A percentile compares a stretch with the other conserved stretches of the same genome.
phyloP scores from a whole-genome alignment of 2,329 filamentous ascomycete species.

The Penicillium oxalicum region DNA sequence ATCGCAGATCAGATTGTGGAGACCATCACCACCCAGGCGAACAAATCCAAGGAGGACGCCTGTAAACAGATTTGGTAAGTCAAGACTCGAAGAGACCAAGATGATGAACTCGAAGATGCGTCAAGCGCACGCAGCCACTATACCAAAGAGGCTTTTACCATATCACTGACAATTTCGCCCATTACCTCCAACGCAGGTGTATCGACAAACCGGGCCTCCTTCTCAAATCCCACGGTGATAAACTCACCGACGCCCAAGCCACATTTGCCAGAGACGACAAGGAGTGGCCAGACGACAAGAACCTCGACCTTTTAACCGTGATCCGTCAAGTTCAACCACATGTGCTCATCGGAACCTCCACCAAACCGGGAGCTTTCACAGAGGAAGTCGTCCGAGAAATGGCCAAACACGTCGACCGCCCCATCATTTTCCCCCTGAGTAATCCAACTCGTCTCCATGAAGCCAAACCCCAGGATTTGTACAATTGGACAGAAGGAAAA shows the following conservation, averaged over 20 bases:
- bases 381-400: constrained; percentile 68
- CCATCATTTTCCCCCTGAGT: constrained; percentile 74
- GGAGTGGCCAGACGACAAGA: constrained; percentile 56
- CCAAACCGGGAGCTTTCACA: constrained; percentile 69
- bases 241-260: constrained; percentile 61
- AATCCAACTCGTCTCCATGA: constrained; percentile 83
- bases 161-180: not conserved
- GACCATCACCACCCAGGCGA: constrained; percentile 64
- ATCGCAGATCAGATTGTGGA: constrained; percentile 81
- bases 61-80: constrained; percentile 68
- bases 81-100: no score
- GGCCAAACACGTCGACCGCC: constrained; percentile 64
- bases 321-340: constrained; percentile 69
- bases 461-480: constrained; percentile 68
- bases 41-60: constrained; percentile 66
- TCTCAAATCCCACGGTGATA: constrained; percentile 54
- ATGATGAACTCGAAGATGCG: no score
- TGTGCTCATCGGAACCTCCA: constrained; percentile 78
- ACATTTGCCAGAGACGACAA: constrained; percentile 58
- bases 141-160: no score
- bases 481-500: constrained; percentile 70
- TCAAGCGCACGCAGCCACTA: no score
- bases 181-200: constrained; percentile 44
- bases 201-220: constrained; percentile 77
- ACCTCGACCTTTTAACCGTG: constrained; percentile 58